Base-by-base conservation (phyloP, 352 stramenopile species). In the Globisporangium rhizosaccharum region DNA sequence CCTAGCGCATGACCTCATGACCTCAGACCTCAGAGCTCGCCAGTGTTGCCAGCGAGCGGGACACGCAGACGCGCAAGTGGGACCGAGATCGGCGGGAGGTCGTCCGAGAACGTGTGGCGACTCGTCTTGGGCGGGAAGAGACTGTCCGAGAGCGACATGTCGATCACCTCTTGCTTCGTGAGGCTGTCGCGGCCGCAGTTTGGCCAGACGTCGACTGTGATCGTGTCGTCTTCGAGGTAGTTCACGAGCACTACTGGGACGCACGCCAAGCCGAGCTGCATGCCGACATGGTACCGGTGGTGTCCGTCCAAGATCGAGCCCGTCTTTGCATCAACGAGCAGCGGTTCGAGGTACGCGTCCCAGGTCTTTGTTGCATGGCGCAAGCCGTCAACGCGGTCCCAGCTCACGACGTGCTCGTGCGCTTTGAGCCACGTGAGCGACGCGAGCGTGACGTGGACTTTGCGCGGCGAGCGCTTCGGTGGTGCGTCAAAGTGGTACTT, bases 101-200 rank as follows among this genome's bases (percentile, higher is more conserved):
- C 81, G 50, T 94, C 79, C 53, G 85, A 92, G 53, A 92, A 92
- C 37, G 74, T 87, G 67, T 94, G 85, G 26, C 85, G 82, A 70
- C 82, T 92, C 49, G 85, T 94, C 68, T 94, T 94, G 17, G 85
- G 85, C 18, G 85, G 85, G 67, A 94, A 94, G 11, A 94, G 66
- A 28, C 82, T 66, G 66, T 88, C 75, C 52, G 85, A 94, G 20
- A 94, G 76, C 48, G 85, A 80, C 82, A 94, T 92, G 4, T 74
- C 73, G 51, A 94, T 87, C 54, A 94, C 85, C 50, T 94, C 75
- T 49, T 84, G 65, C 67, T 94, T 94, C 18, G 85, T 89, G 23
- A 94, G 74, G 36, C 65, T 78, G 62, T 94, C 85, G 39, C 81
- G 82, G 50, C 85, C 85, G 52, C 85, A 92, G 57, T 90, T 82